Conservation (phyloP, 225 moss, liverwort and hornwort genomes). For the Marchantia polymorpha region DNA sequence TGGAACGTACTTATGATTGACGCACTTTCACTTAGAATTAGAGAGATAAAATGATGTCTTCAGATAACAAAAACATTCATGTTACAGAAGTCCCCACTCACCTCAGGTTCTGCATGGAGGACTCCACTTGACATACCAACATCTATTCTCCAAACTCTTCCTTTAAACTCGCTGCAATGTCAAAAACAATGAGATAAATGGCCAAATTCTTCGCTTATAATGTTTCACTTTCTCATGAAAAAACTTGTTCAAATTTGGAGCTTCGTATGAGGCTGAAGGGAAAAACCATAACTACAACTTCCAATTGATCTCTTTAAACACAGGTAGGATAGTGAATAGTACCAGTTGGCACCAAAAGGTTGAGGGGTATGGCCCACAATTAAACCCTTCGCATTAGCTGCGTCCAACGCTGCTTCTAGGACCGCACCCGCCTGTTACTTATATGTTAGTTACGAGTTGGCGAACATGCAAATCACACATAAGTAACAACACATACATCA, state of each 20-base stretch:
- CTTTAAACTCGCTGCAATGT: slow-evolving; percentile 75
- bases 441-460: neutral
- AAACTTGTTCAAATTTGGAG: too few relatives aligned
- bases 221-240: too few relatives aligned
- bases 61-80: too few relatives aligned
- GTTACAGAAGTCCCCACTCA: slow-evolving; percentile 15
- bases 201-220: too few relatives aligned
- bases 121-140: slow-evolving; percentile 98
- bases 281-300: neutral
- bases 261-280: too few relatives aligned
- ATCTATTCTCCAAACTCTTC: slow-evolving; percentile 91
- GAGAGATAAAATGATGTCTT: too few relatives aligned
- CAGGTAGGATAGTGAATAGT: neutral
- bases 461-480: neutral
- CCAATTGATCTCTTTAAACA: neutral
- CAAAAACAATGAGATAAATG: neutral
- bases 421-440: slow-evolving; percentile 61
- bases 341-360: slow-evolving; percentile 81
- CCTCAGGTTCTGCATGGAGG: slow-evolving; percentile 82
- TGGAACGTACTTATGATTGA: too few relatives aligned
- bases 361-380: slow-evolving; percentile 97
- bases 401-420: slow-evolving; percentile 66
- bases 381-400: slow-evolving; percentile 72
- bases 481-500: neutral
- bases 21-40: too few relatives aligned